Base-by-base conservation (phyloP, 2,329 filamentous ascomycete genomes). In the Colletotrichum incanum region DNA sequence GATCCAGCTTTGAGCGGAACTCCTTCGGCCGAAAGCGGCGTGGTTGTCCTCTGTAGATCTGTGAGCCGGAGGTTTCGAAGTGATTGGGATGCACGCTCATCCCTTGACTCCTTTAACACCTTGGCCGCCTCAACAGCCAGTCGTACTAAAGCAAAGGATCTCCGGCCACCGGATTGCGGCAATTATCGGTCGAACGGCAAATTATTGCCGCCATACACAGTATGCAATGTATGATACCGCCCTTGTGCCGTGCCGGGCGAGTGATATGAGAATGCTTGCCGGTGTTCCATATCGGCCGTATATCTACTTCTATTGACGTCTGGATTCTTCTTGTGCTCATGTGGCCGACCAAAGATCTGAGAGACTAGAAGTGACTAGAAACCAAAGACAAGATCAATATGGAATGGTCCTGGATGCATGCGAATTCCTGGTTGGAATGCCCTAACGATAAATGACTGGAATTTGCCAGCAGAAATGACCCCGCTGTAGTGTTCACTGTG, bases 61-160 rank as follows among this genome's bases (percentile, higher is more conserved):
- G 45, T n/a, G 31, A 41, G 52, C 56, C 37, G 34, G 37, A 28
- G 58, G 50, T 52, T 72, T 68, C 58, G 45, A 59, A 63, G 69
- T 64, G 59, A 64, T 64, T 63, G 59, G 37, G 52, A 37, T 69
- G 59, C 43, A 31, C 50, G 31, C 37, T 54, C 39, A 50, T 26
- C 56, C 49, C 56, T 26, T 34, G 28, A 37, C 45, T 26, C 59
- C 47, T n/a, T 39, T 26, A 26, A 8, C 37, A 49, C n/a, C n/a
- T 12, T 45, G 26, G 37, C n/a, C 12, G 63, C 65, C 63, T 50
- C 28, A 61, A 55, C 31, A 26, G 31, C 43, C 28, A 26, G n/a
- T 50, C 23, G 12, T 23, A 28, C 12, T 18, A 16, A 18, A 5
- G 23, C n/a, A n/a, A 50, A 12, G 11, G 18, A n/a, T 37, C 28